Conservation (phyloP, 2,329 filamentous ascomycete genomes). For the Penicillium hordei region DNA sequence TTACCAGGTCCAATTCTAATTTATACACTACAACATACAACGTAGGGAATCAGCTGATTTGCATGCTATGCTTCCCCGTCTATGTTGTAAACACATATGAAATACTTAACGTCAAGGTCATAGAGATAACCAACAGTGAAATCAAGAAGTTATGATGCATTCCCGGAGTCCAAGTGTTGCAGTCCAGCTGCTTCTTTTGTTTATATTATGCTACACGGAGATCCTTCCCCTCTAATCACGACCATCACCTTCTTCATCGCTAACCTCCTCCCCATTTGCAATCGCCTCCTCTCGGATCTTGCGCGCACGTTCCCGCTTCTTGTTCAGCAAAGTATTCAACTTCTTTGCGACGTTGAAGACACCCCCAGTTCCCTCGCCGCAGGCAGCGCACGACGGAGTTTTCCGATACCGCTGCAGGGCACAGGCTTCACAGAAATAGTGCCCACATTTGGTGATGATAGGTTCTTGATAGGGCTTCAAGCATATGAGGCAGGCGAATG, state of each 20-base stretch:
- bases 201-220: constrained; percentile 12
- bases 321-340: constrained; percentile 74
- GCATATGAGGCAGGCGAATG: constrained; percentile 88
- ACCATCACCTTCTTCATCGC: constrained; percentile 44
- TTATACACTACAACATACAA: background rate
- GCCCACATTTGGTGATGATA: constrained; percentile 83
- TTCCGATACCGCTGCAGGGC: constrained; percentile 83
- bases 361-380: constrained; percentile 79
- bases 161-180: background rate
- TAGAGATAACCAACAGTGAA: background rate
- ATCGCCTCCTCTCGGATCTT: constrained; percentile 55
- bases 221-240: constrained; percentile 4
- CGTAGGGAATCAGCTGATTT: background rate
- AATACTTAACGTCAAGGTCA: background rate
- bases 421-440: constrained; percentile 94
- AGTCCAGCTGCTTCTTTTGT: constrained; percentile 5
- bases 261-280: constrained; percentile 54
- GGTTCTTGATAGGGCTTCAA: constrained; percentile 74
- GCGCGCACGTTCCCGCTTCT: constrained; percentile 59
- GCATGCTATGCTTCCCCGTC: background rate
- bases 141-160: background rate
- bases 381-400: constrained; percentile 82
- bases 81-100: background rate
- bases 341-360: constrained; percentile 88
- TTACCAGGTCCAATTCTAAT: background rate